These are phyloP conservation scores for Fusarium albosuccineum DNA, from an alignment of 2,329 filamentous ascomycete genomes.

Conservation along the genomic window DNA sequence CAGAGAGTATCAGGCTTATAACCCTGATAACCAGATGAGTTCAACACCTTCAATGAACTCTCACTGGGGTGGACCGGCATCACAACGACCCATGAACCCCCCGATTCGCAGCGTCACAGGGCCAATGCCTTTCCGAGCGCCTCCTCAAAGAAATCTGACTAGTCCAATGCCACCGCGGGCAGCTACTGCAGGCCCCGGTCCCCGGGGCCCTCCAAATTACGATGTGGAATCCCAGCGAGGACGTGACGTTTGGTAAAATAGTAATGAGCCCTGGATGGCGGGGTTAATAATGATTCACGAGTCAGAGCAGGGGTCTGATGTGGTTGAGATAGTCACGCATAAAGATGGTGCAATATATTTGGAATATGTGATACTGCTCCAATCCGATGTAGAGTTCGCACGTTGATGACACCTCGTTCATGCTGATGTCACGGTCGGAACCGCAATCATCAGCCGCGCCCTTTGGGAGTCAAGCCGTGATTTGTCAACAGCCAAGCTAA, in stretches of 20 bases:
- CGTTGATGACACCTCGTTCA: constrained; percentile 10
- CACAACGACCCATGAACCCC: constrained; percentile 42
- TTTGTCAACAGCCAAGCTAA: constrained; percentile 24
- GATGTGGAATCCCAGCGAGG: constrained; percentile 53
- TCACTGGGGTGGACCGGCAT: constrained; percentile 36
- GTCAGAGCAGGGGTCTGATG: constrained; percentile 10
- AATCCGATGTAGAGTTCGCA: not conserved
- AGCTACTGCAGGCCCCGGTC: constrained; percentile 36
- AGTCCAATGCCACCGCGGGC: constrained; percentile 54
- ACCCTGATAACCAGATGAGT: constrained; percentile 50
- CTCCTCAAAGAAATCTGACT: constrained; percentile 61
- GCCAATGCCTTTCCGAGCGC: constrained; percentile 51
- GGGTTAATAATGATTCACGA: constrained; percentile 35
- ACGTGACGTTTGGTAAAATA: constrained; percentile 45
- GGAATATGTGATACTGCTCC: constrained; percentile 3
- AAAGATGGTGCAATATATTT: constrained; percentile 12
- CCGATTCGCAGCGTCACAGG: constrained; percentile 57
- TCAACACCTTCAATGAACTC: constrained; percentile 50
- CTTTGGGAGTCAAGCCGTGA: constrained; percentile 22
- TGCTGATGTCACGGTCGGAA: constrained; percentile 21
- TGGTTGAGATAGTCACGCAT: constrained; percentile 8
- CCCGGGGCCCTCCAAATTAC: constrained; percentile 50
- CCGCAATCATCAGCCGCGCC: constrained; percentile 32
- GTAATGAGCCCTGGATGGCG: constrained; percentile 6
- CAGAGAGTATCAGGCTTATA: constrained; percentile 48